Percentiles rank a stretch among this genome's conserved stretches.
Conservation (phyloP, 371 early-diverging fungal species). For the Caulochytrium protostelioides region DNA sequence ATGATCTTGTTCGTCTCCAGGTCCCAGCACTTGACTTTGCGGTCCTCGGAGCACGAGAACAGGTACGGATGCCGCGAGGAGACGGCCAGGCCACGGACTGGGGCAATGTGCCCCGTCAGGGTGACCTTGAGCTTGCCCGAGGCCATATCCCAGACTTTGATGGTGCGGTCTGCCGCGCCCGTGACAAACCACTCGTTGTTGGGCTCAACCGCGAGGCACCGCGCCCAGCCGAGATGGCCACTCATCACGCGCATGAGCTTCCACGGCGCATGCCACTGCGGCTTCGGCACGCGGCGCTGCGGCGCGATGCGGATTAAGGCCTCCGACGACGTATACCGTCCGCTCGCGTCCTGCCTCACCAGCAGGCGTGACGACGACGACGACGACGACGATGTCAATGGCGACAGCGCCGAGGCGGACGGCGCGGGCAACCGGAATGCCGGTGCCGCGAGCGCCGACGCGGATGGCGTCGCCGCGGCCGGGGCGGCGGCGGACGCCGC, state of each 20-base stretch:
- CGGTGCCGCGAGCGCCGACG: too few species aligned
- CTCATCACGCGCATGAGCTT: constrained; percentile 89
- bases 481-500: too few species aligned
- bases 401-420: too few species aligned
- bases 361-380: too few species aligned
- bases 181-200: constrained; percentile 94
- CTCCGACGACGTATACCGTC: too few species aligned
- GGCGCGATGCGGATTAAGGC: constrained; percentile 25
- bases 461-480: too few species aligned
- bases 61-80: constrained; percentile 86
- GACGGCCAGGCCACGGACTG: constrained; percentile 80
- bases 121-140: constrained; percentile 85
- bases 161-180: constrained; percentile 85
- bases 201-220: constrained; percentile 75
- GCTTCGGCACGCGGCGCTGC: constrained; percentile 30
- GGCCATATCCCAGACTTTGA: constrained; percentile 96
- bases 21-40: constrained; percentile 96
- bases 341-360: too few species aligned
- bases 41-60: constrained; percentile 90
- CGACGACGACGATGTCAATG: too few species aligned
- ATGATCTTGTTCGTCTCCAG: constrained; percentile 92
- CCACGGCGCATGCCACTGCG: constrained; percentile 95
- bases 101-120: constrained; percentile 86
- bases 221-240: constrained; percentile 94
- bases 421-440: too few species aligned